A percentile compares a stretch with the other conserved stretches of the same genome.
These are phyloP conservation scores for Podila minutissima DNA, from an alignment of 192 early-diverging fungal genomes.

Conservation along the genomic window DNA sequence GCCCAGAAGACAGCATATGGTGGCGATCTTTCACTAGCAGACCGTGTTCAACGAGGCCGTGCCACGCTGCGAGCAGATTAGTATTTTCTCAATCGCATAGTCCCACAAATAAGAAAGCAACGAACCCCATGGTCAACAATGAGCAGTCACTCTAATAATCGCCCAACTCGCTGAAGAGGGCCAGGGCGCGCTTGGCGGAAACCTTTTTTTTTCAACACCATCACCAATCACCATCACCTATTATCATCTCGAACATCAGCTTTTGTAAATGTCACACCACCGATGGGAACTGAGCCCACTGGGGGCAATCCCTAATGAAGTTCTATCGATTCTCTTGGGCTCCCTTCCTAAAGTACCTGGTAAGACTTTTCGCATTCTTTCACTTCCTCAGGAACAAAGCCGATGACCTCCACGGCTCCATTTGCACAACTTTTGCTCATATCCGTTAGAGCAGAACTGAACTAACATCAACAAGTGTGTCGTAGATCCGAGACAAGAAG, in stretches of 20 bases:
- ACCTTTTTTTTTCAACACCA: neutral
- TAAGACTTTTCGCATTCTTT: conserved; percentile 4
- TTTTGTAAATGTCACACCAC: conserved; percentile 31
- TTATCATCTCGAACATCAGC: neutral
- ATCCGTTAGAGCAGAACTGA: neutral
- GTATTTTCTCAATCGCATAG: too few species aligned
- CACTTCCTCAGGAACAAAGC: neutral
- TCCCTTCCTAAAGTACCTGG: conserved; percentile 49
- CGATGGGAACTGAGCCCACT: conserved; percentile 39
- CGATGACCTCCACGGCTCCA: neutral
- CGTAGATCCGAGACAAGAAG: conserved; percentile 33
- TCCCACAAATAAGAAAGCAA: neutral
- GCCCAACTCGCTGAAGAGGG: too few species aligned
- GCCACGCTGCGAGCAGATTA: conserved; percentile 18
- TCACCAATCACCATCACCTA: neutral
- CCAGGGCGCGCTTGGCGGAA: too few species aligned
- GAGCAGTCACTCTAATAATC: too few species aligned
- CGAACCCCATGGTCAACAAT: neutral
- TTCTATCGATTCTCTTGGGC: conserved; percentile 38
- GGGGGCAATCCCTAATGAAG: conserved; percentile 40
- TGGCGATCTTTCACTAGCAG: conserved; percentile 35
- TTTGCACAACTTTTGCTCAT: neutral
- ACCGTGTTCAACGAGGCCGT: conserved; percentile 38
- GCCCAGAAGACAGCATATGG: conserved; percentile 26
- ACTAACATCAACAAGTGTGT: neutral